A percentile compares a stretch with the other conserved stretches of the same genome.
phyloP scores from a whole-genome alignment of 352 stramenopile species.

The Phytopythium ostracodes region DNA sequence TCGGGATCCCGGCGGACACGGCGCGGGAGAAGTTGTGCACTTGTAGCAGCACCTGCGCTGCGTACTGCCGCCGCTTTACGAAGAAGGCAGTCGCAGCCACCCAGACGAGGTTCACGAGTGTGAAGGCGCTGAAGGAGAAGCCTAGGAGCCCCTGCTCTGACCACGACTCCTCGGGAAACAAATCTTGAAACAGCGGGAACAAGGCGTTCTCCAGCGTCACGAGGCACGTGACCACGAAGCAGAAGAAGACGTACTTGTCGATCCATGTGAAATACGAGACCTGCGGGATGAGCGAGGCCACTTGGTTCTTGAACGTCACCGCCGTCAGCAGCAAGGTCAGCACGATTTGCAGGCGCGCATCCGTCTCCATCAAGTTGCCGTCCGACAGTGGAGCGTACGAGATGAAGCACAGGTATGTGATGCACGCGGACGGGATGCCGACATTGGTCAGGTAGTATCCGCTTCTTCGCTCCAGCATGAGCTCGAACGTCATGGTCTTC shows the following conservation, averaged over 20 bases:
- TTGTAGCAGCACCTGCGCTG: slow-evolving; percentile 20
- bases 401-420: slow-evolving; percentile 56
- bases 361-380: slow-evolving; percentile 34
- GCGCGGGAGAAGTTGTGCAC: slow-evolving; percentile 36
- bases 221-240: slow-evolving; percentile 47
- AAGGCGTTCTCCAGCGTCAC: slow-evolving; percentile 57
- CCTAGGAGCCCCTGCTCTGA: slow-evolving; percentile 28
- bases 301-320: slow-evolving; percentile 63
- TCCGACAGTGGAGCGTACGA: slow-evolving; percentile 36
- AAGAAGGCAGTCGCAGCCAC: slow-evolving; percentile 18
- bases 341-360: slow-evolving; percentile 51
- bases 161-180: slow-evolving; percentile 13
- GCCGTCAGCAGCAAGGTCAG: slow-evolving; percentile 55
- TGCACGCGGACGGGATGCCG: slow-evolving; percentile 35
- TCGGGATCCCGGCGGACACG: slow-evolving; percentile 25
- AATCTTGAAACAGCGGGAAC: slow-evolving; percentile 29
- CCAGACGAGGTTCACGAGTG: slow-evolving; percentile 38
- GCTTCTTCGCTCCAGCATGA: slow-evolving; percentile 48
- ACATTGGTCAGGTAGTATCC: slow-evolving; percentile 61
- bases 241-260: slow-evolving; percentile 66
- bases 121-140: slow-evolving; percentile 35
- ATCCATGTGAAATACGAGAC: slow-evolving; percentile 64
- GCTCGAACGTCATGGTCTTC: slow-evolving; percentile 47
- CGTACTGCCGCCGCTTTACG: slow-evolving; percentile 23
- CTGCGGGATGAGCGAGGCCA: slow-evolving; percentile 42